Evolutionary conservation across 2,329 filamentous ascomycete genomes (phyloP), one percentile per base, ranked within the genome.

Genomic region (Fusarium clavum): DNA sequence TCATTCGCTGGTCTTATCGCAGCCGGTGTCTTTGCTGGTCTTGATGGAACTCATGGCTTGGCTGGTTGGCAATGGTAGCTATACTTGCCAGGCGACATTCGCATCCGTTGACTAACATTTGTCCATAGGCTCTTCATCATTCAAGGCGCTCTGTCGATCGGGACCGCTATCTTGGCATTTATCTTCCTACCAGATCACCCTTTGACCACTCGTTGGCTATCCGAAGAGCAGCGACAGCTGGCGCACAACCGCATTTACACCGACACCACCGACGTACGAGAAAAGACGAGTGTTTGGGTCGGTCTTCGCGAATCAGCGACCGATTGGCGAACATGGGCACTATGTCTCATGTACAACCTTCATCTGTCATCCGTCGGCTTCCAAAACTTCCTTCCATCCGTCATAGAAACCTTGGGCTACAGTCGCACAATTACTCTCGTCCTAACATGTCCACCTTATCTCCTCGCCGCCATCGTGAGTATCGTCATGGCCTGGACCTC

Each of bases 371-470:
- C 75, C 0, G 73, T 73, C 9, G 71, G 73, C 5, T 77, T 77
- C 55, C 76, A 77, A 16, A 77, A 77, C 51, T 77, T 77, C 34
- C 70, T 77, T 0, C 75, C 75, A 0, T 75, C 73, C 0, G 82
- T 85, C 13, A 81, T 86, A 48, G 74, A 81, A 52, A 83, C 83
- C 0, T 79, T 87, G 3, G 81, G 81, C 0, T 85, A 84, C 67
- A 79, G 75, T 46, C 79, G 73, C 1, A 86, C 82, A 0, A 79
- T 85, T 29, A 85, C 84, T 0, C 77, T 87, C 0, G 77, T 84
- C 4, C 77, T 87, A 22, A 86, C 83, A 13, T 83, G 82, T 32
- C 85, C 85, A 0, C 85, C 85, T 0, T 86, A 84, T 69, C 75
- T 85, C 10, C 74, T 84, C 22, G 83, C 84, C 1, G 83, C 70